Conservation (phyloP, 2,329 filamentous ascomycete genomes). For the Alternaria ethzedia region DNA sequence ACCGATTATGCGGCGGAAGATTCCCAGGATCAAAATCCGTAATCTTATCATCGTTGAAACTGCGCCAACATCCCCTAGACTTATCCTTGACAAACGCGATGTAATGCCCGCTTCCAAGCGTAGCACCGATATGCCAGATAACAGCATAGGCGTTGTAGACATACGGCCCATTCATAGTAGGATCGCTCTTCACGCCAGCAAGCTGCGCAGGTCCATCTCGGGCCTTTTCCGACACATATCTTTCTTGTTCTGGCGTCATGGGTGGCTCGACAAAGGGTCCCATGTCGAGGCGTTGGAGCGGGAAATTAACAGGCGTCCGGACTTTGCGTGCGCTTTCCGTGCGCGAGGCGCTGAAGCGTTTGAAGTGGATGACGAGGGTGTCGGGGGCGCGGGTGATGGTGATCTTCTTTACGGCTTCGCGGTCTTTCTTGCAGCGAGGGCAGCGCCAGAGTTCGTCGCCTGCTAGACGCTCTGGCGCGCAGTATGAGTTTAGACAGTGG, state of each 20-base stretch:
- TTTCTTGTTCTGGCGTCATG: conserved; percentile 46
- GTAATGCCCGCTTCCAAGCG: conserved; percentile 79
- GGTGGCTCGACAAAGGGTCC: conserved; percentile 64
- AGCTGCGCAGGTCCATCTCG: conserved; percentile 36
- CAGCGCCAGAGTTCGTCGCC: conserved; percentile 75
- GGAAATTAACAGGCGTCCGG: conserved; percentile 75
- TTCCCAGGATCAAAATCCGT: conserved; percentile 64
- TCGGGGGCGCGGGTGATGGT: conserved; percentile 80
- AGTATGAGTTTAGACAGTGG: conserved; percentile 74
- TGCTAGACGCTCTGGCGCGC: conserved; percentile 69
- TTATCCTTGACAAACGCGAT: conserved; percentile 65
- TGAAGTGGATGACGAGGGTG: conserved; percentile 78
- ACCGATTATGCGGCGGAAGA: conserved; percentile 54
- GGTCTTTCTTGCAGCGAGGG: conserved; percentile 72
- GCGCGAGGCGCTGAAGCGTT: conserved; percentile 68
- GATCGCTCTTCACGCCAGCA: conserved; percentile 47
- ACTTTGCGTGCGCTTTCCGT: conserved; percentile 69
- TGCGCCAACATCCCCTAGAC: conserved; percentile 61
- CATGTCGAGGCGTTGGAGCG: conserved; percentile 72
- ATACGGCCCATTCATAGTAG: conserved; percentile 63
- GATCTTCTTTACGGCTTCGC: conserved; percentile 72
- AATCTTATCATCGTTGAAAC: conserved; percentile 60
- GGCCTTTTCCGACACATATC: conserved; percentile 40
- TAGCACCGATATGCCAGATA: conserved; percentile 74
- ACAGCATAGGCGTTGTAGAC: conserved; percentile 87